Percentiles rank a stretch among this genome's conserved stretches.
phyloP scores from a whole-genome alignment of 805 yeast species.

The Hemisphaericaspora nanyangensis region DNA sequence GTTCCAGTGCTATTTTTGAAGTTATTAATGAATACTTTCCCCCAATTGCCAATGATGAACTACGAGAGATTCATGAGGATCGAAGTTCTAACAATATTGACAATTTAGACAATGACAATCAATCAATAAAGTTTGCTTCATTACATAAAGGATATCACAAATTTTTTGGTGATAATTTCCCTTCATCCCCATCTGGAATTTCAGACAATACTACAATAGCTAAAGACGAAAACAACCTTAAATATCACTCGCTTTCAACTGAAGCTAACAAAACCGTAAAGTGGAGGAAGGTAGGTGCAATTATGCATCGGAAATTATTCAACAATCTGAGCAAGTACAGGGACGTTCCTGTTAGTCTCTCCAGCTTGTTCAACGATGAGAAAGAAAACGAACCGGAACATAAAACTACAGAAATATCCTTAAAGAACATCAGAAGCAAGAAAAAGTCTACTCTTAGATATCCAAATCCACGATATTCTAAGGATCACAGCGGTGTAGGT shows the following conservation, averaged over 20 bases:
- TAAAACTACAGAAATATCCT: too few species aligned
- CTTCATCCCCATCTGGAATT: neutral
- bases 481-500: too few species aligned
- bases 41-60: neutral
- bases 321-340: neutral
- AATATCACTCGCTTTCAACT: neutral
- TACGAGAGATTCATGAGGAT: too few species aligned
- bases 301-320: neutral
- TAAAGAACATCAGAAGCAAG: too few species aligned
- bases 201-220: too few species aligned
- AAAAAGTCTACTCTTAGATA: too few species aligned
- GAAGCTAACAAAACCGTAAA: neutral
- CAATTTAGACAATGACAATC: neutral
- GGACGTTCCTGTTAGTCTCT: neutral
- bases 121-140: neutral
- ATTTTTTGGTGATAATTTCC: neutral
- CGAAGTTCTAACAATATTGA: too few species aligned
- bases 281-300: neutral
- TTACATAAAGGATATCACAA: constrained; percentile 2
- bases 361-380: neutral
- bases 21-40: constrained; percentile 4
- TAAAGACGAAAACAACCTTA: too few species aligned
- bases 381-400: neutral
- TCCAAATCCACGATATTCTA: too few species aligned
- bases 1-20: constrained; percentile 1